These are phyloP conservation scores for Penicillium sp. DNA, from an alignment of 2,329 filamentous ascomycete species.

Conservation along the genomic window DNA sequence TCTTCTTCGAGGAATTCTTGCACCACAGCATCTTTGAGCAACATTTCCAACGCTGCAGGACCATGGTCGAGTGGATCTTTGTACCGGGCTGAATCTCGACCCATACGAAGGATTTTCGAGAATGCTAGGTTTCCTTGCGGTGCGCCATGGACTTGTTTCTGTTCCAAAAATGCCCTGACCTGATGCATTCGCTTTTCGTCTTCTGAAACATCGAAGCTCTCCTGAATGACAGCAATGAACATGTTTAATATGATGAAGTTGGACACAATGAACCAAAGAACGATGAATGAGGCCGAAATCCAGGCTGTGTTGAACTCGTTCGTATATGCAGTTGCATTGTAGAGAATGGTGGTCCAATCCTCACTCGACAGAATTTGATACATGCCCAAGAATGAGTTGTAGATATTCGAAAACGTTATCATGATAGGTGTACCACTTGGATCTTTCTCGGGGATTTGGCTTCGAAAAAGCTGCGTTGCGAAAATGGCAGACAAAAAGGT, in stretches of 20 bases:
- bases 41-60: constrained; percentile 88
- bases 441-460: constrained; percentile 69
- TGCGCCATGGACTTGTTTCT: constrained; percentile 75
- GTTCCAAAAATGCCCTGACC: constrained; percentile 88
- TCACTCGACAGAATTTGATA: constrained; percentile 96
- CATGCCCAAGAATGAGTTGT: constrained; percentile 95
- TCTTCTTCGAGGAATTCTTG: constrained; percentile 87
- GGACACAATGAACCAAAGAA: constrained; percentile 91
- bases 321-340: constrained; percentile 72
- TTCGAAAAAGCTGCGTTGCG: constrained; percentile 87
- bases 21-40: constrained; percentile 93
- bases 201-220: constrained; percentile 98
- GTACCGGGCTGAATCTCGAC: constrained; percentile 60
- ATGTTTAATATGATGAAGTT: constrained; percentile 98
- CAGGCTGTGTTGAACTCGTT: constrained; percentile 70
- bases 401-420: constrained; percentile 85
- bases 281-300: constrained; percentile 87
- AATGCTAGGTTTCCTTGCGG: constrained; percentile 65
- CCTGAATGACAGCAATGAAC: constrained; percentile 99
- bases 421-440: constrained; percentile 60
- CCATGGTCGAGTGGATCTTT: constrained; percentile 88
- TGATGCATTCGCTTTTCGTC: constrained; percentile 97
- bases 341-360: constrained; percentile 88
- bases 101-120: constrained; percentile 61
- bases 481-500: constrained; percentile 94